Percentiles rank a stretch among this genome's conserved stretches.
Conservation (phyloP, 148 eudicot genomes). For the Cornus controversa region DNA sequence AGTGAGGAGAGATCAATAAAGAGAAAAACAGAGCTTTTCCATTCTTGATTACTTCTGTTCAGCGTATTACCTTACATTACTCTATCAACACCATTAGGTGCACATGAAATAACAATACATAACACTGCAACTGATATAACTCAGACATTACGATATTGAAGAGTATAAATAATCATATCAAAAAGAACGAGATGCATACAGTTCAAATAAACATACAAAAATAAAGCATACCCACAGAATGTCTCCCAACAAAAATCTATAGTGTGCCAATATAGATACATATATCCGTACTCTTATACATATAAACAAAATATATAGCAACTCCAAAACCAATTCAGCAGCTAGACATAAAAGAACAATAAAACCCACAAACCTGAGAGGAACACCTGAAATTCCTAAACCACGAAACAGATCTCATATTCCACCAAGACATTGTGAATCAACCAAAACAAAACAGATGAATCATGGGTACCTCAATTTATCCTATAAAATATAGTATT, state of each 20-base stretch:
- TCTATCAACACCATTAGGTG: no score
- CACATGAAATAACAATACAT: no score
- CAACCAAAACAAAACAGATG: neutral
- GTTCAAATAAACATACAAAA: neutral
- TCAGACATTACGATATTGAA: neutral
- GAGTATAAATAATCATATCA: neutral
- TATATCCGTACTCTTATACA: no score
- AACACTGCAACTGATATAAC: no score
- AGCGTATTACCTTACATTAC: no score
- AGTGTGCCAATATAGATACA: neutral
- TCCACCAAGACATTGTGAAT: conserved; percentile 12
- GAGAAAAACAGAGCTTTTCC: no score
- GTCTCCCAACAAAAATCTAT: neutral
- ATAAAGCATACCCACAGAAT: neutral
- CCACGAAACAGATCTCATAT: conserved; percentile 6
- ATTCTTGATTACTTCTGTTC: no score
- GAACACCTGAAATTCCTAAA: conserved; percentile 1
- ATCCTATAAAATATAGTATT: neutral
- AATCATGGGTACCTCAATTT: neutral
- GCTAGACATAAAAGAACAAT: neutral
- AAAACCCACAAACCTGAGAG: neutral
- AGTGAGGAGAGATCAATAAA: no score
- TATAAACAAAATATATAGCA: neutral
- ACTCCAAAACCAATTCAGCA: neutral
- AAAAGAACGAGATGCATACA: neutral